A percentile compares a stretch with the other conserved stretches of the same genome.
Conservation (phyloP, 805 yeast species). For the Metschnikowia cerradonensis region DNA sequence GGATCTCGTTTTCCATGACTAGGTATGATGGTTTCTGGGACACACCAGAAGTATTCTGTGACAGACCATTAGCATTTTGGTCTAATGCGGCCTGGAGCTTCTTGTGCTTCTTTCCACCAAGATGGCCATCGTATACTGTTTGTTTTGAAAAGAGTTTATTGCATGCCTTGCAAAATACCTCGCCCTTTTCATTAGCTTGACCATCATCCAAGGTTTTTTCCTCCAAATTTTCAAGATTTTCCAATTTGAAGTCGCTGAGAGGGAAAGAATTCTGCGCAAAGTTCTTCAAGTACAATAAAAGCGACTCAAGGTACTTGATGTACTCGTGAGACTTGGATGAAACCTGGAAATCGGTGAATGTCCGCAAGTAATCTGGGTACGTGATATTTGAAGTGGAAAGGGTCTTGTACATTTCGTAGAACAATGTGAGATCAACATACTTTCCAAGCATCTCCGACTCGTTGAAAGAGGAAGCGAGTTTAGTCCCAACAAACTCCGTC, state of each 20-base stretch:
- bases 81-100: slow-evolving; percentile 32
- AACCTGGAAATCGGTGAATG: slow-evolving; percentile 38
- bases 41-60: neutral
- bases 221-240: neutral
- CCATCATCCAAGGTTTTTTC: slow-evolving; percentile 11
- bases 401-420: slow-evolving; percentile 54
- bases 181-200: slow-evolving; percentile 14
- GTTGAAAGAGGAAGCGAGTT: slow-evolving; percentile 47
- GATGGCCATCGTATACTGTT: slow-evolving; percentile 65
- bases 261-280: slow-evolving; percentile 42
- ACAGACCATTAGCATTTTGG: neutral
- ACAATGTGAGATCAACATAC: slow-evolving; percentile 51
- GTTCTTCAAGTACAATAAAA: slow-evolving; percentile 47
- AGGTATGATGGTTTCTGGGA: neutral
- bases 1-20: neutral
- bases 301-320: slow-evolving; percentile 38
- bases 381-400: slow-evolving; percentile 22
- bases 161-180: slow-evolving; percentile 61
- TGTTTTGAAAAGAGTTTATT: slow-evolving; percentile 57
- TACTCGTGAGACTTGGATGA: slow-evolving; percentile 27
- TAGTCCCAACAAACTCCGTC: slow-evolving; percentile 41
- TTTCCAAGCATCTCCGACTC: slow-evolving; percentile 64
- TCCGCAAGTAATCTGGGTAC: slow-evolving; percentile 49
- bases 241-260: slow-evolving; percentile 3
- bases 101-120: slow-evolving; percentile 70